A percentile compares a stretch with the other conserved stretches of the same genome.
phyloP scores from a whole-genome alignment of 108 stramenopile species.

The Skeletonema marinoi region DNA sequence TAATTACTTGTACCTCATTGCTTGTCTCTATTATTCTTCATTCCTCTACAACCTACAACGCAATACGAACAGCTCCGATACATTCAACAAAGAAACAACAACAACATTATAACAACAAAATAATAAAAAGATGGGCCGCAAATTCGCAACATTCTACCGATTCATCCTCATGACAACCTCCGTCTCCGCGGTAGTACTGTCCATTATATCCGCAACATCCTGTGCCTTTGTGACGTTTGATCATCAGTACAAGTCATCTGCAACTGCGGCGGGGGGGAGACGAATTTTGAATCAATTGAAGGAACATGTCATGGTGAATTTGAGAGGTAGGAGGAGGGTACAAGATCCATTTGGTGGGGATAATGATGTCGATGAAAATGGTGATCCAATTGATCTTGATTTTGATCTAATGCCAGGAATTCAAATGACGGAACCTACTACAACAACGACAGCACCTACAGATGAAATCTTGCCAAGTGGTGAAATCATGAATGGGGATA shows the following conservation, averaged over 20 bases:
- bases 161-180: slow-evolving; percentile 18
- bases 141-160: slow-evolving; percentile 37
- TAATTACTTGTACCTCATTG: too few relatives aligned
- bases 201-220: slow-evolving; percentile 29
- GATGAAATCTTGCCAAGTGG: too few relatives aligned
- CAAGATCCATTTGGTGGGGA: background rate
- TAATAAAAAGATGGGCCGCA: slow-evolving; percentile 25
- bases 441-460: background rate
- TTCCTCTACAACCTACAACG: too few relatives aligned
- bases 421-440: background rate
- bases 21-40: too few relatives aligned
- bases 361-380: background rate
- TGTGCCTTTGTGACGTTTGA: slow-evolving; percentile 31
- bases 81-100: background rate
- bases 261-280: background rate
- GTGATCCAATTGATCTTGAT: background rate
- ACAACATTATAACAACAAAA: background rate
- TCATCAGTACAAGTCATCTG: slow-evolving; percentile 19
- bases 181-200: slow-evolving; percentile 18
- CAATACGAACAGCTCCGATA: too few relatives aligned
- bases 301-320: background rate
- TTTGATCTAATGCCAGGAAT: background rate
- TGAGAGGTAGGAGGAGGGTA: background rate
- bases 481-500: too few relatives aligned
- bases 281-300: background rate